Conservation (phyloP, 2,329 filamentous ascomycete genomes). For the Anthostomella pinea region DNA sequence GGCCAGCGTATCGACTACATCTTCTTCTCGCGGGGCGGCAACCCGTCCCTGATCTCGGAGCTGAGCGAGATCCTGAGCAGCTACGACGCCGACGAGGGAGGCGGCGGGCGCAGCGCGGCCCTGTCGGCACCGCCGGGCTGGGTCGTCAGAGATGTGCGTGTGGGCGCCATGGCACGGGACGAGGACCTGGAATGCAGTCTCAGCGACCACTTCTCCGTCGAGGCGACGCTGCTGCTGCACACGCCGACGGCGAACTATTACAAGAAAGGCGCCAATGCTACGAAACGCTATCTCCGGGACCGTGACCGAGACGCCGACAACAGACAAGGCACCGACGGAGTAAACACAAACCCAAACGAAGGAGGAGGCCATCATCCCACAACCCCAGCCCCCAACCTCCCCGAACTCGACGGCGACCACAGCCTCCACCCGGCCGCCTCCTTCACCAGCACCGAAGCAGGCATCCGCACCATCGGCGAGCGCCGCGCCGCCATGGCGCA, state of each 20-base stretch:
- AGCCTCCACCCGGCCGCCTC: constrained; percentile 2
- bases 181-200: constrained; percentile 79
- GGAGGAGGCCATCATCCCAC: constrained; percentile 8
- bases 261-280: too few relatives aligned
- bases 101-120: constrained; percentile 12
- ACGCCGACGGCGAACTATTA: constrained; percentile 27
- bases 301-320: too few relatives aligned
- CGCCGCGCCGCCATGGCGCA: constrained; percentile 31
- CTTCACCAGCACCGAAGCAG: constrained; percentile 13
- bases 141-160: constrained; percentile 66
- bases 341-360: constrained; percentile 1
- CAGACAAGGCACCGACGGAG: constrained; percentile 3
- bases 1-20: constrained; percentile 96
- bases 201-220: constrained; percentile 92
- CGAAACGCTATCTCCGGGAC: too few relatives aligned
- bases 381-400: constrained; percentile 12
- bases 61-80: constrained; percentile 15
- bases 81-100: constrained; percentile 29
- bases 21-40: constrained; percentile 64
- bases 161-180: constrained; percentile 81
- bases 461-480: constrained; percentile 11
- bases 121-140: constrained; percentile 45
- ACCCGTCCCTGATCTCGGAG: constrained; percentile 15
- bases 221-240: constrained; percentile 66
- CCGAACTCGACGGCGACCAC: constrained; percentile 4